Conservation (phyloP, 2,329 filamentous ascomycete genomes). For the Trichoderma lentiforme region DNA sequence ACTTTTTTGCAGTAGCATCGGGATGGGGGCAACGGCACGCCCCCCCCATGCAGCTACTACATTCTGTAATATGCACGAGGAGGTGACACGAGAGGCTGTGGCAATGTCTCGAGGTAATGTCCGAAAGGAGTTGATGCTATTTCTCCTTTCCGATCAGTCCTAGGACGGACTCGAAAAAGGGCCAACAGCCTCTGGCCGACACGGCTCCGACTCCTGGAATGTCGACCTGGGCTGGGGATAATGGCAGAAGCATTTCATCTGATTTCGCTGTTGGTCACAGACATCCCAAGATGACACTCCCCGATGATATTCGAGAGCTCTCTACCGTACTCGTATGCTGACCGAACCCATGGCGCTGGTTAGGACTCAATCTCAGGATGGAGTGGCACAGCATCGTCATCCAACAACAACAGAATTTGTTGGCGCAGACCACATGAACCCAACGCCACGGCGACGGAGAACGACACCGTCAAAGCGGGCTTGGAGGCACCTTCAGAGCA, state of each 20-base stretch:
- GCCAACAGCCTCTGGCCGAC: neutral
- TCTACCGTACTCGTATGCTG: neutral
- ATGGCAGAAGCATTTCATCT: neutral
- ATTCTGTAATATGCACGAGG: neutral
- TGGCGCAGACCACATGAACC: neutral
- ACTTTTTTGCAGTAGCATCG: neutral
- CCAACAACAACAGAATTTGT: neutral
- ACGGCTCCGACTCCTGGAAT: neutral
- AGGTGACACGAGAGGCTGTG: neutral
- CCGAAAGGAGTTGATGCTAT: neutral
- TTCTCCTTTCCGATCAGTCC: neutral
- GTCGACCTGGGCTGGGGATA: neutral
- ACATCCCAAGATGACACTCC: neutral
- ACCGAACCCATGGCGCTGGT: neutral
- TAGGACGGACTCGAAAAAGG: neutral
- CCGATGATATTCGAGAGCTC: neutral
- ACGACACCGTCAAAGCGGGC: neutral
- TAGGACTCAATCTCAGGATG: neutral
- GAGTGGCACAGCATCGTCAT: neutral
- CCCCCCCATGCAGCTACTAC: neutral
- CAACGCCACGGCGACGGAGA: slow-evolving; percentile 8
- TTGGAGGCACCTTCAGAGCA: neutral
- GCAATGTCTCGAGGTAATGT: neutral
- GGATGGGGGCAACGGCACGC: neutral
- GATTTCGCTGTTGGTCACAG: neutral